phyloP scores from a whole-genome alignment of 345 rosid genomes.

The Populus deltoides region DNA sequence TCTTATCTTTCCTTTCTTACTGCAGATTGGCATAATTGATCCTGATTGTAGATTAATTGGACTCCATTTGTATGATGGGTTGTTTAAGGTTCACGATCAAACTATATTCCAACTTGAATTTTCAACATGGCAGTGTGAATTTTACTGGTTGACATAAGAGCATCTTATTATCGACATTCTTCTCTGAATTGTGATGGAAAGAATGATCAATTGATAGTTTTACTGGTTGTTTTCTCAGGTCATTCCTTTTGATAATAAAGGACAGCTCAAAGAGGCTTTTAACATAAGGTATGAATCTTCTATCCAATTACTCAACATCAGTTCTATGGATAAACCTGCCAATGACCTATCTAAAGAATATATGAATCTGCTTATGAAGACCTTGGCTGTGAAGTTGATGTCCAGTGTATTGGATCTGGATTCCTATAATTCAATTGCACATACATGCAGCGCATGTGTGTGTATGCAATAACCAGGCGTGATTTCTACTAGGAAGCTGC shows the following conservation, averaged over 20 bases:
- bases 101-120: neutral
- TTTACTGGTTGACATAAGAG: neutral
- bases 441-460: too few species aligned
- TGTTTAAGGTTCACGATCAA: constrained; percentile 65
- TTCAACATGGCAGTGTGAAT: neutral
- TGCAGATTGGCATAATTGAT: constrained; percentile 93
- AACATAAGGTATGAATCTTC: constrained; percentile 62
- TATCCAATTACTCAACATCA: neutral
- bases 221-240: constrained; percentile 46
- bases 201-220: neutral
- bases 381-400: too few species aligned
- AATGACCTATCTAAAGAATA: neutral
- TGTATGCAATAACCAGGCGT: too few species aligned
- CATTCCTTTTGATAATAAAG: constrained; percentile 93
- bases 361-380: neutral
- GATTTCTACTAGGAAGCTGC: too few species aligned
- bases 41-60: constrained; percentile 95
- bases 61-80: constrained; percentile 90
- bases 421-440: too few species aligned
- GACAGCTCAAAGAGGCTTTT: constrained; percentile 90
- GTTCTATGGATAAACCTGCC: neutral
- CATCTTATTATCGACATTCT: neutral
- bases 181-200: neutral
- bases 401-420: too few species aligned
- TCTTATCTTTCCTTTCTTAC: neutral